phyloP scores from a whole-genome alignment of 2,329 filamentous ascomycete species.

The Mollisia scopiformis region DNA sequence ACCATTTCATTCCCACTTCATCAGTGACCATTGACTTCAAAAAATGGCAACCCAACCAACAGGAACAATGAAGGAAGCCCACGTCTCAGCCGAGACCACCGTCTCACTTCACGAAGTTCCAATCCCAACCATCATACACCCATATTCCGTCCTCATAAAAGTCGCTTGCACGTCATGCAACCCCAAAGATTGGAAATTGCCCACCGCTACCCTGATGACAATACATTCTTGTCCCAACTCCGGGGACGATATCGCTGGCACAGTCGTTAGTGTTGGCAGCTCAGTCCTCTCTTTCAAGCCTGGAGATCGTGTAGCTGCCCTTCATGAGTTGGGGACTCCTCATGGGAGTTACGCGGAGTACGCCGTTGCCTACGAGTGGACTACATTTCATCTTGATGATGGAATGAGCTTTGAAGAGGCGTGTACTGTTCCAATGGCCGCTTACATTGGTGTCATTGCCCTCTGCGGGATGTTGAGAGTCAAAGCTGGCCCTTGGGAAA shows the following conservation, averaged over 20 bases:
- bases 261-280: conserved; percentile 48
- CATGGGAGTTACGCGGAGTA: conserved; percentile 62
- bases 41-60: no score
- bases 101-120: no score
- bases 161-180: conserved; percentile 26
- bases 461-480: no score
- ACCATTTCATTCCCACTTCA: no score
- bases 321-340: conserved; percentile 51
- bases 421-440: conserved; percentile 32
- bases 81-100: no score
- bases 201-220: background rate
- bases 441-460: no score
- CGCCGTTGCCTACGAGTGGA: conserved; percentile 53
- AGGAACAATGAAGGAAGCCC: no score
- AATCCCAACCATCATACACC: no score
- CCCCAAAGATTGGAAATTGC: conserved; percentile 25
- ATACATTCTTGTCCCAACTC: conserved; percentile 32
- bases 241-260: conserved; percentile 48
- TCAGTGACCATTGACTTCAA: no score
- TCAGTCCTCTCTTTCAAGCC: conserved; percentile 46
- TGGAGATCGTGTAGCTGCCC: conserved; percentile 48
- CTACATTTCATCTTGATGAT: conserved; percentile 46
- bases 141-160: conserved; percentile 22
- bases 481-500: no score
- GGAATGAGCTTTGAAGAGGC: conserved; percentile 42